Evolutionary conservation across 2,329 filamentous ascomycete species (phyloP), one percentile per base, ranked within the genome.

Genomic region (Arachnomyces sp.): DNA sequence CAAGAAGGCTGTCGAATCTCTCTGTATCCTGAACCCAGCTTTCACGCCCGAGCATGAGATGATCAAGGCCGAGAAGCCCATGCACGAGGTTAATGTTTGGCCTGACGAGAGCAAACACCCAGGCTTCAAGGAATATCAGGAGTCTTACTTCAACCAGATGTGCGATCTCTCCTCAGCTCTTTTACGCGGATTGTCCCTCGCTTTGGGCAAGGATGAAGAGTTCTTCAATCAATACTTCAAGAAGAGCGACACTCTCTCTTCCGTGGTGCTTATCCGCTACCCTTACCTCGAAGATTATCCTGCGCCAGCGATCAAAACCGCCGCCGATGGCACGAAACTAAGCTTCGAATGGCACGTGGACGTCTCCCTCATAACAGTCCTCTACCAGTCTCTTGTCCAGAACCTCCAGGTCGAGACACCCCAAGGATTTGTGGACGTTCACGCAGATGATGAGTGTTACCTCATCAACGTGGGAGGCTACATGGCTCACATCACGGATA

Each of bases 331-430:
- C 7, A 35, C 33, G 7, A 35, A 35, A 12, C 16, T 35, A 14
- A 35, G 33, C 33, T 35, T 35, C 33, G 33, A 35, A 35, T 35
- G 33, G 33, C 33, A 35, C 16, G 33, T 15, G 16, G 33, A 35
- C 33, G 33, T 35, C n/a, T 35, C 33, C 15, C 33, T 35, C n/a
- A 15, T 35, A 7, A 35, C 33, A 5, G 33, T 35, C 14, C 15
- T 35, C 12, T 35, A 35, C 33, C 33, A 35, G 12, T 35, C 33
- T 18, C 15, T 17, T 14, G 33, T 35, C 14, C 33, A 15, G 33
- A 35, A 35, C 15, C 33, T 35, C 3, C 33, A 35, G 16, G 33
- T 35, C 14, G 15, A 35, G 15, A 35, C 33, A 15, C 33, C 7
- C 17, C 7, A 35, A 18, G 33, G 33, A 6, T 35, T n/a, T 12